A percentile compares a stretch with the other conserved stretches of the same genome.
Evolutionary conservation across 495 filamentous ascomycete species (phyloP).

Genomic region (Trichoderma virens): DNA sequence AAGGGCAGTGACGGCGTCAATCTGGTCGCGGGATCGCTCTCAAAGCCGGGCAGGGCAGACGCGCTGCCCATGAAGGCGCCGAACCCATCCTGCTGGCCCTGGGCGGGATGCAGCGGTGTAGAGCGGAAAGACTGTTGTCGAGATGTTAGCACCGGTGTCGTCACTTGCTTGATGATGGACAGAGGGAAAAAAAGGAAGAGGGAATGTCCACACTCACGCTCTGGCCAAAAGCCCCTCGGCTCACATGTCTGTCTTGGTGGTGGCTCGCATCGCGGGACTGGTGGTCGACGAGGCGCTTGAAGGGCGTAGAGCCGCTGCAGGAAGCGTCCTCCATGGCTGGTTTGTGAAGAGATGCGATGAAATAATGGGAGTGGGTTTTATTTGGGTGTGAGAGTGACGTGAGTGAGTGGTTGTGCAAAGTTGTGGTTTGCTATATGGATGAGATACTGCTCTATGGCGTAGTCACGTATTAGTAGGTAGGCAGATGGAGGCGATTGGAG

Average conservation of each 20-base stretch:
- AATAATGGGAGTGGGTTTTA: neutral
- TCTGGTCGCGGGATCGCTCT: neutral
- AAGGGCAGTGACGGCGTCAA: neutral
- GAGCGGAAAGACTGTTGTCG: slow-evolving; percentile 1
- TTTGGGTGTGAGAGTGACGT: neutral
- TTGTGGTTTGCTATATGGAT: neutral
- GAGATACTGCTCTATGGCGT: neutral
- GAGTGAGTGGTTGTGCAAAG: neutral
- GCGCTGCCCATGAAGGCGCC: slow-evolving; percentile 10
- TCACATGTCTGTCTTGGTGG: slow-evolving; percentile 60
- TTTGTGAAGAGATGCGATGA: neutral
- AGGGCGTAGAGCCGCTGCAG: slow-evolving; percentile 18
- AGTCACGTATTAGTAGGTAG: neutral
- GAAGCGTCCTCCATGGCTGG: slow-evolving; percentile 13
- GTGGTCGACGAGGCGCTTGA: slow-evolving; percentile 68
- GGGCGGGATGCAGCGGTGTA: neutral
- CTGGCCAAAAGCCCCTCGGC: slow-evolving; percentile 19
- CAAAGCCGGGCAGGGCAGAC: neutral
- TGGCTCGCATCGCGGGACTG: slow-evolving; percentile 55
- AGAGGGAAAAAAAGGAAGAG: neutral
- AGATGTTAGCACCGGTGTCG: neutral
- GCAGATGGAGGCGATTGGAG: neutral
- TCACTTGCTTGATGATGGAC: too few species aligned
- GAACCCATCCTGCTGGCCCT: slow-evolving; percentile 9
- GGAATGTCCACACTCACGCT: neutral